phyloP scores from a whole-genome alignment of 305 asterid species.

The Rubia peregrina region DNA sequence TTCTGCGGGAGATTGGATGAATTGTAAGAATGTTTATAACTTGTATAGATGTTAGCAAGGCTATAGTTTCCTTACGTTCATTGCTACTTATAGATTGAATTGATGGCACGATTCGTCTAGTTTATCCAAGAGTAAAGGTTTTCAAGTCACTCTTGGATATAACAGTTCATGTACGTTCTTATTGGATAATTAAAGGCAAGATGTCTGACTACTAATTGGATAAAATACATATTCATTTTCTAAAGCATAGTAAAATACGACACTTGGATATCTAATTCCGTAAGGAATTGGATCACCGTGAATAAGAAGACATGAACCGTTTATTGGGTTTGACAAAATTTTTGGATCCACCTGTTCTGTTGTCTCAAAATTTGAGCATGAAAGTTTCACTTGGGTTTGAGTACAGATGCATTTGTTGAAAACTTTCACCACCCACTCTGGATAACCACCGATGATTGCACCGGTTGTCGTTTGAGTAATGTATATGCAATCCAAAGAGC shows the following conservation, averaged over 20 bases:
- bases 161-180: too few species aligned
- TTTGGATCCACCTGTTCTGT: neutral
- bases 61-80: too few species aligned
- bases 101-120: too few species aligned
- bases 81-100: too few species aligned
- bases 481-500: neutral
- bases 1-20: too few species aligned
- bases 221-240: neutral
- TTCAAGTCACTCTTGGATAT: too few species aligned
- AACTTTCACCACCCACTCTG: neutral
- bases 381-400: neutral
- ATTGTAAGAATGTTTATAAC: too few species aligned
- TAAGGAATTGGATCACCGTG: neutral
- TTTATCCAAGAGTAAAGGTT: too few species aligned
- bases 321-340: neutral
- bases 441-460: neutral
- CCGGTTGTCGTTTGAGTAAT: neutral
- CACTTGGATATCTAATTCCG: neutral
- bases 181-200: too few species aligned
- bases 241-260: neutral
- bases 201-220: neutral
- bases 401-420: neutral
- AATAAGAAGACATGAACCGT: neutral
- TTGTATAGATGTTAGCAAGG: too few species aligned
- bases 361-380: neutral